Evolutionary conservation across 1,284 basidiomycete genomes (phyloP).

Genomic region (Ustilago cynodontis): DNA sequence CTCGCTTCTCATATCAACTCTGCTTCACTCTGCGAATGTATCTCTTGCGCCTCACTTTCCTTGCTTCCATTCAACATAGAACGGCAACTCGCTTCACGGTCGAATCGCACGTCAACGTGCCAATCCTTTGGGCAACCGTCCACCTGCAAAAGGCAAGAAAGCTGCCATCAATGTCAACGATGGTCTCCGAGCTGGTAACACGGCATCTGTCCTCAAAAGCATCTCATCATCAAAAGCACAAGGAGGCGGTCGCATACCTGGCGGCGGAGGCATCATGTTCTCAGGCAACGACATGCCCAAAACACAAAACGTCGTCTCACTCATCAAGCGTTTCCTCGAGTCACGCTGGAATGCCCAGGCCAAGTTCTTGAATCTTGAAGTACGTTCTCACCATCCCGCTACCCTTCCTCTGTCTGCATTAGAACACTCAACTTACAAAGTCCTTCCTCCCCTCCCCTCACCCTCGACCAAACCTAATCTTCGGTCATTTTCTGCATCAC

Average conservation of each 20-base stretch:
- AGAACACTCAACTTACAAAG: neutral
- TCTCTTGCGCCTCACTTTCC: too few species aligned
- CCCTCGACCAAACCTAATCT: neutral
- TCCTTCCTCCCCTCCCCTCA: too few species aligned
- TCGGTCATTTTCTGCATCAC: neutral
- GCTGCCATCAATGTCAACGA: conserved; percentile 51
- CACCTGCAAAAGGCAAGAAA: conserved; percentile 31
- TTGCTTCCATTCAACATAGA: conserved; percentile 8
- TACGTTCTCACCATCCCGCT: conserved; percentile 15
- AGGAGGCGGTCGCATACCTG: conserved; percentile 52
- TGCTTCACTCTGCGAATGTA: neutral
- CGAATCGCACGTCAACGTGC: conserved; percentile 43
- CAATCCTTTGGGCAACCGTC: conserved; percentile 49
- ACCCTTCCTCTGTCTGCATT: neutral
- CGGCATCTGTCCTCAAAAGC: conserved; percentile 43
- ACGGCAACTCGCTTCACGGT: conserved; percentile 33
- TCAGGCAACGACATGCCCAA: conserved; percentile 47
- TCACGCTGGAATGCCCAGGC: conserved; percentile 64
- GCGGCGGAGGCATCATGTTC: conserved; percentile 45
- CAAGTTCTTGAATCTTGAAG: conserved; percentile 80
- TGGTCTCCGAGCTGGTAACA: conserved; percentile 44
- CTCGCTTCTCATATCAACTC: neutral
- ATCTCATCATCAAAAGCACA: conserved; percentile 48
- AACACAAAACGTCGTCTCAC: conserved; percentile 49
- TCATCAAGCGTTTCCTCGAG: conserved; percentile 59